These are phyloP conservation scores for Cercospora sesami DNA, from an alignment of 2,329 filamentous ascomycete species.

Conservation along the genomic window DNA sequence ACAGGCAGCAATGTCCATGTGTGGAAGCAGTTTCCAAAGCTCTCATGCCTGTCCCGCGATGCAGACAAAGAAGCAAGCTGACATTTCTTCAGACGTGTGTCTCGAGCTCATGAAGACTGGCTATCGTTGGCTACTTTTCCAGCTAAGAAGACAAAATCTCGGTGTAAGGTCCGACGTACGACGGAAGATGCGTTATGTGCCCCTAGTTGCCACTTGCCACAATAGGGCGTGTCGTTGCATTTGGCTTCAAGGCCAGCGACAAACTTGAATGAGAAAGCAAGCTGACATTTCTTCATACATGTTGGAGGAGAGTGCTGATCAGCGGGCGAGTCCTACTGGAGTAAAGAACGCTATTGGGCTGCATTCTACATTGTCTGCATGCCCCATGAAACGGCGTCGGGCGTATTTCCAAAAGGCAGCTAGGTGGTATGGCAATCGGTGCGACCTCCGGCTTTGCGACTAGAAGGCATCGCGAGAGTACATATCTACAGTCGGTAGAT, in stretches of 20 bases:
- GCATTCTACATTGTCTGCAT: not conserved
- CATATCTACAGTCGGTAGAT: not conserved
- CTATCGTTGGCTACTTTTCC: not conserved
- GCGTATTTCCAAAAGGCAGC: not conserved
- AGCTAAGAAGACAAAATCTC: not conserved
- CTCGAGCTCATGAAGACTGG: not conserved
- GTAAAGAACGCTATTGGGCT: not conserved
- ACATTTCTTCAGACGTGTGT: slow-evolving; percentile 1
- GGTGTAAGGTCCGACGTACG: not conserved
- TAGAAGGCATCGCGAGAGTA: not conserved
- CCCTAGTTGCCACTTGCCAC: not conserved
- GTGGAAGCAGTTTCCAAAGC: not conserved
- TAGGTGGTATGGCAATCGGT: not conserved
- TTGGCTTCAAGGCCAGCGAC: not conserved
- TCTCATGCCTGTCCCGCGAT: not conserved
- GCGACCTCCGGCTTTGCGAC: not conserved
- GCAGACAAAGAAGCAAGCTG: not conserved
- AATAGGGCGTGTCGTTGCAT: not conserved
- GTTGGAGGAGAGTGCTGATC: not conserved
- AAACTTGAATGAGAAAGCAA: not conserved
- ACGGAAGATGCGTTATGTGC: not conserved
- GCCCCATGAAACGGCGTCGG: not conserved
- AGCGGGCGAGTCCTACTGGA: not conserved
- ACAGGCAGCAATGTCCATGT: not conserved
- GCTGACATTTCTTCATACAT: not conserved